A percentile compares a stretch with the other conserved stretches of the same genome.
Conservation (phyloP, 176 grass and related monocot species). For the Aegilops bicornis region DNA sequence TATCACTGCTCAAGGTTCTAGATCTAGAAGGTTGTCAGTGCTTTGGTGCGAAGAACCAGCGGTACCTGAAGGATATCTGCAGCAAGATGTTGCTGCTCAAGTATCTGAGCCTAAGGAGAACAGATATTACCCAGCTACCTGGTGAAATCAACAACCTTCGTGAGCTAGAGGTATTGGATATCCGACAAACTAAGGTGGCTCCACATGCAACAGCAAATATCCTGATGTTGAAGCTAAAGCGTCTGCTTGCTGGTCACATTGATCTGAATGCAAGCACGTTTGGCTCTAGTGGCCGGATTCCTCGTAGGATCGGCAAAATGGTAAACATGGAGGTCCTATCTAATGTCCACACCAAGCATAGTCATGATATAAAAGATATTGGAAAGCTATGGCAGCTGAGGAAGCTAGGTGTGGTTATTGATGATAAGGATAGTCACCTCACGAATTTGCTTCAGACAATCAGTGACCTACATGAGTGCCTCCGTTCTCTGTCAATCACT, state of each 20-base stretch:
- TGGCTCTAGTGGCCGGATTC: not conserved
- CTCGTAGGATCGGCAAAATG: not conserved
- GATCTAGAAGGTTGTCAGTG: slow-evolving; percentile 9
- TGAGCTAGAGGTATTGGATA: slow-evolving; percentile 25
- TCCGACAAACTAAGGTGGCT: not conserved
- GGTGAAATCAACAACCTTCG: slow-evolving; percentile 18
- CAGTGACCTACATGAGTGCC: not conserved
- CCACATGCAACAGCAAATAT: not conserved
- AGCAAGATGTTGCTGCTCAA: too few relatives aligned
- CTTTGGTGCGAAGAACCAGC: too few relatives aligned
- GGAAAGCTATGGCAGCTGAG: too few relatives aligned
- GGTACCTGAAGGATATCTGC: too few relatives aligned
- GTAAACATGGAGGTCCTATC: not conserved
- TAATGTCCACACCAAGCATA: not conserved
- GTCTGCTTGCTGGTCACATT: slow-evolving; percentile 3
- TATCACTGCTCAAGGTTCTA: not conserved
- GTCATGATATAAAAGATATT: not conserved
- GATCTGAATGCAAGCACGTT: too few relatives aligned
- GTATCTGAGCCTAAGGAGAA: too few relatives aligned
- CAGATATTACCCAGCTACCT: not conserved
- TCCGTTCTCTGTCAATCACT: not conserved
- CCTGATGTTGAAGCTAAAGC: slow-evolving; percentile 1
- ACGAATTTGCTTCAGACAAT: not conserved
- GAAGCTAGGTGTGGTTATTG: not conserved
- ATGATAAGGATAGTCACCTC: not conserved